A percentile compares a stretch with the other conserved stretches of the same genome.
phyloP scores from a whole-genome alignment of 306 rosid genomes.

The Gynostemma pentaphyllum region DNA sequence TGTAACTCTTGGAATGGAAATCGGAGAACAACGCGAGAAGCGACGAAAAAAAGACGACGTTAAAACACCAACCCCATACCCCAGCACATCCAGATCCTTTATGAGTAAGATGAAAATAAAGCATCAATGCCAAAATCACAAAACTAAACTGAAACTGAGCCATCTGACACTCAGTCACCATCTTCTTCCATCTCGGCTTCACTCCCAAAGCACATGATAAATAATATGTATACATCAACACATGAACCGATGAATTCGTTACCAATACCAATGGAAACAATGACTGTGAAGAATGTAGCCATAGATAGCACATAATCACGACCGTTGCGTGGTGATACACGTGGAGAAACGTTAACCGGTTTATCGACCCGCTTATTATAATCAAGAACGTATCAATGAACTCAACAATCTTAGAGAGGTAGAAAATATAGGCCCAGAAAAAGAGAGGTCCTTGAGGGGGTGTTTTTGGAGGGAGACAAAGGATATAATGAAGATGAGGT shows the following conservation, averaged over 20 bases:
- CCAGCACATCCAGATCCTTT: conserved; percentile 51
- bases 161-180: conserved; percentile 68
- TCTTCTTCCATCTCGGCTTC: conserved; percentile 66
- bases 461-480: conserved; percentile 51
- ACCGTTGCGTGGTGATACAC: conserved; percentile 90
- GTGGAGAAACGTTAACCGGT: conserved; percentile 76
- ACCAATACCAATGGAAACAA: conserved; percentile 67
- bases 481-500: conserved; percentile 22
- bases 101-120: conserved; percentile 34
- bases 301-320: conserved; percentile 55
- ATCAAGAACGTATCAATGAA: conserved; percentile 67
- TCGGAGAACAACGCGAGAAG: conserved; percentile 58
- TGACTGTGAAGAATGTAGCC: conserved; percentile 63
- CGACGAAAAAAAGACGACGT: conserved; percentile 50
- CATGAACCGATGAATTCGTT: conserved; percentile 65
- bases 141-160: conserved; percentile 69
- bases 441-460: conserved; percentile 57
- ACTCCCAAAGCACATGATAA: conserved; percentile 36
- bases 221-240: conserved; percentile 75
- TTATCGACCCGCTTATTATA: conserved; percentile 36
- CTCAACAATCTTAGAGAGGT: conserved; percentile 76
- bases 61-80: conserved; percentile 67
- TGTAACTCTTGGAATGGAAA: conserved; percentile 50
- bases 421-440: conserved; percentile 90
- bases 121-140: conserved; percentile 46